Conservation (phyloP, 345 rosid genomes). For the Rhizophora mangle region DNA sequence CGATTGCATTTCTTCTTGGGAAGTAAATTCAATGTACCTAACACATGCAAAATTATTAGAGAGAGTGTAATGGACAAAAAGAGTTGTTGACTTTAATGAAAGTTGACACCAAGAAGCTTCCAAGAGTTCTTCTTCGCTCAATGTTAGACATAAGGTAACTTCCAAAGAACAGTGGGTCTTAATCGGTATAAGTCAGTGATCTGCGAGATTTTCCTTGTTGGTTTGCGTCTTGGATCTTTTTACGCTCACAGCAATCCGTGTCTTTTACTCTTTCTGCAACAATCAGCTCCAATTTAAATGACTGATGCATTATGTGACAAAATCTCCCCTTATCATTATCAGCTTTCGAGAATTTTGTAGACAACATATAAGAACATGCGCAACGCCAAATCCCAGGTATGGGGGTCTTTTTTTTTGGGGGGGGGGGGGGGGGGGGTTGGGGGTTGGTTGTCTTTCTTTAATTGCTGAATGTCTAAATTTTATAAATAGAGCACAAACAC, state of each 20-base stretch:
- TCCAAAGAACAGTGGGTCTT: background rate
- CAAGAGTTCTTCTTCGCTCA: conserved; percentile 12
- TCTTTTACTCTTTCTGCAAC: too few relatives aligned
- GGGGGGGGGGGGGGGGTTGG: too few relatives aligned
- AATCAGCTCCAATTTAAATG: too few relatives aligned
- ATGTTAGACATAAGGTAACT: conserved; percentile 3
- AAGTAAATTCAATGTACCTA: conserved; percentile 1
- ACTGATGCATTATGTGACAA: too few relatives aligned
- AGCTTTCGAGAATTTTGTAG: too few relatives aligned
- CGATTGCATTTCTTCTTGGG: conserved; percentile 1
- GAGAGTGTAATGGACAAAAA: conserved; percentile 6
- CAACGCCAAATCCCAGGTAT: too few relatives aligned
- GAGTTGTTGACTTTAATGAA: background rate
- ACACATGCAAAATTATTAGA: conserved; percentile 12
- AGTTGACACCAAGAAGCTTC: conserved; percentile 10
- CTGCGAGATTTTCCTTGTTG: background rate
- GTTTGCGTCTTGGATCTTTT: conserved; percentile 14
- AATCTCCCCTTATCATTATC: too few relatives aligned
- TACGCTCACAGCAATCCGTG: background rate
- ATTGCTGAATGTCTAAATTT: too few relatives aligned
- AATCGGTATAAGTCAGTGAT: background rate
- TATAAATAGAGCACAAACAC: too few relatives aligned
- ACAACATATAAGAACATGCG: too few relatives aligned
- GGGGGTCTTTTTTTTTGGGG: too few relatives aligned
- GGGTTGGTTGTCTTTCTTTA: too few relatives aligned